These are phyloP conservation scores for Paramecium biaurelia DNA, from an alignment of 73 alveolate genomes.

Conservation along the genomic window DNA sequence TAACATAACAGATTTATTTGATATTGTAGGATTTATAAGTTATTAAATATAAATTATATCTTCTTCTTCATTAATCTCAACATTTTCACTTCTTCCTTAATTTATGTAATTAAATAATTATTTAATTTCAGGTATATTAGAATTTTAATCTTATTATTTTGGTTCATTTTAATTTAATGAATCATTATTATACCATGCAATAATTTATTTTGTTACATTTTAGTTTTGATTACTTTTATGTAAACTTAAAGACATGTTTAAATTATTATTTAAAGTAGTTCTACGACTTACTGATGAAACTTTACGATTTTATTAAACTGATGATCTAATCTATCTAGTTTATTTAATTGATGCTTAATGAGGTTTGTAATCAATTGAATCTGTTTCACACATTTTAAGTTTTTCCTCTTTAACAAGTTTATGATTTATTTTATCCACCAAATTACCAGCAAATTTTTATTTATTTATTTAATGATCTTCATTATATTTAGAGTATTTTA, in stretches of 20 bases:
- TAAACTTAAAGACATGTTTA: not conserved
- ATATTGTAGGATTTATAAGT: not conserved
- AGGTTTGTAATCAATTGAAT: not conserved
- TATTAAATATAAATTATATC: not conserved
- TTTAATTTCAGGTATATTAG: not conserved
- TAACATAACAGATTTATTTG: not conserved
- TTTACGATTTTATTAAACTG: not conserved
- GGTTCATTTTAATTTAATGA: not conserved
- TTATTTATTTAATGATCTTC: not conserved
- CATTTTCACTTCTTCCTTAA: not conserved
- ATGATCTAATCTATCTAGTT: not conserved
- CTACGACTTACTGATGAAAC: not conserved
- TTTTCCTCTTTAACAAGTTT: not conserved
- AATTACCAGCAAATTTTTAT: not conserved
- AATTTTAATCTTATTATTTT: not conserved
- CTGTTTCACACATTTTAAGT: constrained; percentile 19
- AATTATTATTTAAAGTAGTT: not conserved
- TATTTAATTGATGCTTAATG: not conserved
- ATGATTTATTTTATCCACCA: not conserved
- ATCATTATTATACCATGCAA: not conserved
- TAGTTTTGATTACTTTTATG: not conserved
- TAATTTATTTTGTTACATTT: not conserved
- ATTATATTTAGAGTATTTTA: not conserved
- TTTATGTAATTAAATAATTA: not conserved
- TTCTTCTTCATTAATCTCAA: not conserved